These are phyloP conservation scores for Rhodotorula paludigena DNA, from an alignment of 768 basidiomycete species.

Conservation along the genomic window DNA sequence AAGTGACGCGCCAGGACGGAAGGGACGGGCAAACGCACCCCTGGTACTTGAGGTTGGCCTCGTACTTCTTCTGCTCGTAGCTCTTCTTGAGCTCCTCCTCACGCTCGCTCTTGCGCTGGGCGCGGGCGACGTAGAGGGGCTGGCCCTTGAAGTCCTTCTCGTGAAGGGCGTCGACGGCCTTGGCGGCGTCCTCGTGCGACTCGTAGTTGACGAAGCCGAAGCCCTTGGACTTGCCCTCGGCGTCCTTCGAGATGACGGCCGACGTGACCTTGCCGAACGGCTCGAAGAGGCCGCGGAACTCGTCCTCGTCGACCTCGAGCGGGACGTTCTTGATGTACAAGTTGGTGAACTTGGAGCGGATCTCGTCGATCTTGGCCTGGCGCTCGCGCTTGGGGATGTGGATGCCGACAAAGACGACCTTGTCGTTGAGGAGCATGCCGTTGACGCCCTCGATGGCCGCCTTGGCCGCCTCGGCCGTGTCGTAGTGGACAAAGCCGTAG, in stretches of 20 bases:
- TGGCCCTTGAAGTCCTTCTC: constrained; percentile 76
- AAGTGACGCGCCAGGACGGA: too few species aligned
- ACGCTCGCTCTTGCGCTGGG: constrained; percentile 97
- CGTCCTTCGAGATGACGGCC: constrained; percentile 69
- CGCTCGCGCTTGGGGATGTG: constrained; percentile 98
- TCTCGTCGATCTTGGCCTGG: constrained; percentile 96
- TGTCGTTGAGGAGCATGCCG: constrained; percentile 98
- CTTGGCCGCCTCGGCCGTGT: constrained; percentile 92
- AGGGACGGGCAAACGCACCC: too few species aligned
- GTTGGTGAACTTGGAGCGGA: constrained; percentile 96
- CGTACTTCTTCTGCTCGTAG: constrained; percentile 93
- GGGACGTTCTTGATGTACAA: constrained; percentile 97
- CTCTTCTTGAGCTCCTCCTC: constrained; percentile 90
- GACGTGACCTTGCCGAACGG: constrained; percentile 80
- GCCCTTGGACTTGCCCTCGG: constrained; percentile 86
- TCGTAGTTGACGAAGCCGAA: constrained; percentile 99
- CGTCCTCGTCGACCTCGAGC: constrained; percentile 70
- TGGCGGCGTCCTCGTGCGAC: constrained; percentile 81
- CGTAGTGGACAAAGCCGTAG: constrained; percentile 98
- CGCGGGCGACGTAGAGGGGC: constrained; percentile 90
- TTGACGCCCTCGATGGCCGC: constrained; percentile 97
- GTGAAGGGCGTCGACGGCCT: constrained; percentile 81
- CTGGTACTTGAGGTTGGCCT: constrained; percentile 96
- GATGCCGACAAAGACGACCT: constrained; percentile 96
- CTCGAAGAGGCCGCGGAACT: constrained; percentile 76